These are phyloP conservation scores for Gonapodya sp. DNA, from an alignment of 192 early-diverging fungal genomes.

Conservation along the genomic window DNA sequence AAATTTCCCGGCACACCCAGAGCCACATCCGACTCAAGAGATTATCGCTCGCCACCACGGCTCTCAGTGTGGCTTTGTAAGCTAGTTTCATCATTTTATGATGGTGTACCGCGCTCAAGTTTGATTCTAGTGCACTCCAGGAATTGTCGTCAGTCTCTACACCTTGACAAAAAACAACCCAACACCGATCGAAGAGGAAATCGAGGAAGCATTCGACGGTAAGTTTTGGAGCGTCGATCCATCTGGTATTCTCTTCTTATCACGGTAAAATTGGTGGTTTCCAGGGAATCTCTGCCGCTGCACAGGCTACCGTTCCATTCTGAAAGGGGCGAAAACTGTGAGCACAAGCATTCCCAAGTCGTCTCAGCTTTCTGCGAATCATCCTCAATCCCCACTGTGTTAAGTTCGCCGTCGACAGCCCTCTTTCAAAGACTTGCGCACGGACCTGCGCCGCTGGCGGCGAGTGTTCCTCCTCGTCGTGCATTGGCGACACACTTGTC, in stretches of 20 bases:
- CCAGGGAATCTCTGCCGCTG: constrained; percentile 74
- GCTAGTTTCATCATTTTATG: not conserved
- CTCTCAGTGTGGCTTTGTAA: constrained; percentile 73
- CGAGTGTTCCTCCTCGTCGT: not conserved
- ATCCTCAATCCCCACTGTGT: not conserved
- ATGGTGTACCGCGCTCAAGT: not conserved
- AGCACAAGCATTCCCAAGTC: no score
- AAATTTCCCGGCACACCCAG: constrained; percentile 42
- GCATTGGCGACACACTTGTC: not conserved
- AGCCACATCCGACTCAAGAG: constrained; percentile 70
- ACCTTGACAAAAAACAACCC: constrained; percentile 52
- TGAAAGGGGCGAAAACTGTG: constrained; percentile 70
- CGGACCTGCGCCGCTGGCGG: not conserved
- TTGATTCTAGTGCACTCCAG: constrained; percentile 63
- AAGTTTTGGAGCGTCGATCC: not conserved
- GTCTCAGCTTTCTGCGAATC: not conserved
- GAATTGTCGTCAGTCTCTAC: constrained; percentile 83
- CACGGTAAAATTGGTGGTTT: not conserved
- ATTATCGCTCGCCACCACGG: constrained; percentile 64
- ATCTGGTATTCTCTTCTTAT: no score
- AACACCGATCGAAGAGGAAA: constrained; percentile 52
- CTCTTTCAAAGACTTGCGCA: not conserved
- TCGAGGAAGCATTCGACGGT: constrained; percentile 74
- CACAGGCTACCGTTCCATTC: constrained; percentile 80
- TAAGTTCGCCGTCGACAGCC: not conserved